These are phyloP conservation scores for Penicillium sp. DNA, from an alignment of 2,329 filamentous ascomycete species.

Conservation along the genomic window DNA sequence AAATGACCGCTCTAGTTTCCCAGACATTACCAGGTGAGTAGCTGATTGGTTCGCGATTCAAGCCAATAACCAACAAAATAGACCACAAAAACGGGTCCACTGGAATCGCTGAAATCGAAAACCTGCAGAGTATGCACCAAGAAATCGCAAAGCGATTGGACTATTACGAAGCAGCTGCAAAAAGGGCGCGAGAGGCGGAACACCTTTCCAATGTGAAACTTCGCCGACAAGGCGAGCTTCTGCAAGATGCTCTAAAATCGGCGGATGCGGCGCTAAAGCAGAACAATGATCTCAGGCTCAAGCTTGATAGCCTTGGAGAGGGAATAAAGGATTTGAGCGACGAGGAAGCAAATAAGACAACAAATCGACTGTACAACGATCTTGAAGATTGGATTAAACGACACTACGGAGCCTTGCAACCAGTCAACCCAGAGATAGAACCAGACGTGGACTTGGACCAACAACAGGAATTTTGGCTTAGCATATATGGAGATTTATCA, in stretches of 20 bases:
- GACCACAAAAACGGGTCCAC: not conserved
- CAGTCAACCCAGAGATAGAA: not conserved
- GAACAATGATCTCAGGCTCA: not conserved
- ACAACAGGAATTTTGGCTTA: not conserved
- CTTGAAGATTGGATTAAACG: not conserved
- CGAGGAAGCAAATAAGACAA: not conserved
- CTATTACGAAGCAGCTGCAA: not conserved
- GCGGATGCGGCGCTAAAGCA: not conserved
- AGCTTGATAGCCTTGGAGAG: not conserved
- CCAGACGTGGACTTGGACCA: not conserved
- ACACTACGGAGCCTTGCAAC: not conserved
- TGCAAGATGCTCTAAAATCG: not conserved
- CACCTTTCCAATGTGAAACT: not conserved
- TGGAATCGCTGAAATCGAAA: not conserved
- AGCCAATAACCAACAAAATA: not conserved
- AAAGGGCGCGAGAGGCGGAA: not conserved
- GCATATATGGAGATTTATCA: not conserved
- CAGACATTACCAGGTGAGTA: not conserved
- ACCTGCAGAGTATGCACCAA: not conserved
- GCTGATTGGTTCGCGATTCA: not conserved
- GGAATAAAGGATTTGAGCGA: not conserved
- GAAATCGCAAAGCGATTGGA: not conserved
- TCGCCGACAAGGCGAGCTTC: not conserved
- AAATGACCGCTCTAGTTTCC: not conserved
- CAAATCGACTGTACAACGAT: not conserved